Evolutionary conservation across 257 asterid species (phyloP).

Genomic region (Buddleja alternifolia): DNA sequence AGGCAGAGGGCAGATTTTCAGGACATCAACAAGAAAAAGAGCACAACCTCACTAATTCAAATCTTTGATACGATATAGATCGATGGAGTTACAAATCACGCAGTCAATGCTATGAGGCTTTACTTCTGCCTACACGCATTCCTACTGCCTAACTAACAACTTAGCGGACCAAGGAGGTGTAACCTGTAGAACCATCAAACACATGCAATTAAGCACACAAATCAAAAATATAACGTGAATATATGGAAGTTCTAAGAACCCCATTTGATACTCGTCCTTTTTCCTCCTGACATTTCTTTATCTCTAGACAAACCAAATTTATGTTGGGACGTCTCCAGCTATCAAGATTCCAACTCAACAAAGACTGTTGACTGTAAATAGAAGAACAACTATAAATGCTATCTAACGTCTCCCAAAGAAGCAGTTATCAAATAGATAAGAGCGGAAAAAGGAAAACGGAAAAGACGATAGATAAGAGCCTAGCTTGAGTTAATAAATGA

Average conservation of each 20-base stretch:
- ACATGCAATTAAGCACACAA: slow-evolving; percentile 24
- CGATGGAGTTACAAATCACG: slow-evolving; percentile 11
- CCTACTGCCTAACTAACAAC: neutral
- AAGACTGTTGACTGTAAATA: neutral
- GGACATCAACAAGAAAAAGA: slow-evolving; percentile 25
- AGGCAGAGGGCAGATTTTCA: slow-evolving; percentile 15
- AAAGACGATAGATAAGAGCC: slow-evolving; percentile 9
- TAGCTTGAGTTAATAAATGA: slow-evolving; percentile 15
- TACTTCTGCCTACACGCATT: slow-evolving; percentile 8
- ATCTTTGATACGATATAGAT: slow-evolving; percentile 11
- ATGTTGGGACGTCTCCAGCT: neutral
- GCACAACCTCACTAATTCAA: slow-evolving; percentile 16
- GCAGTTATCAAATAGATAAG: slow-evolving; percentile 8
- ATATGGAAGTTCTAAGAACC: neutral
- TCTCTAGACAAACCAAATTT: neutral
- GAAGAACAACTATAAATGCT: slow-evolving; percentile 14
- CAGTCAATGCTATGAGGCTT: slow-evolving; percentile 16
- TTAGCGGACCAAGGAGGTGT: slow-evolving; percentile 10
- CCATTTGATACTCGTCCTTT: neutral
- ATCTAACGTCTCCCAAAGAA: slow-evolving; percentile 16
- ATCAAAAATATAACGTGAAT: slow-evolving; percentile 5
- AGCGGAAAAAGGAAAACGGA: slow-evolving; percentile 16
- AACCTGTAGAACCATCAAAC: neutral
- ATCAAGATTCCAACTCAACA: slow-evolving; percentile 20
- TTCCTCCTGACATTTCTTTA: slow-evolving; percentile 6